Base-by-base conservation (phyloP, 495 filamentous ascomycete genomes). In the Penicilliopsis zonata region DNA sequence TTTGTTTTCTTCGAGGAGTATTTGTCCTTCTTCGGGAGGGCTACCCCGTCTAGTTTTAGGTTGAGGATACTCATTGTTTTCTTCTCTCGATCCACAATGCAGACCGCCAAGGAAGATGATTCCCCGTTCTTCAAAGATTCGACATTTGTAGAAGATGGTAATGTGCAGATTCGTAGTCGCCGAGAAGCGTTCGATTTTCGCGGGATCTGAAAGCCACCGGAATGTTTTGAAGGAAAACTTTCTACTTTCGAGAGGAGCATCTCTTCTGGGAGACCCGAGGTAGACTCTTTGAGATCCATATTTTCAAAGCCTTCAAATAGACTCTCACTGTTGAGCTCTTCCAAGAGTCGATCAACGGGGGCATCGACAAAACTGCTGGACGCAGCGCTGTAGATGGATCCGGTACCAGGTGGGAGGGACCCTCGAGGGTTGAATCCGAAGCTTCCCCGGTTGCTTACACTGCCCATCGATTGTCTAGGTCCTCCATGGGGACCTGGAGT, bases 391-490 rank as follows among this genome's bases (percentile, higher is more conserved):
- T 61, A 59, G 23, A 61, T 42, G 15, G 61, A 65, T 10, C 53
- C 57, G 16, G 48, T 51, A 15, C 49, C 59, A 0, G 61, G 49
- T 31, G 65, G 61, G 9, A 65, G 37, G 7, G 61, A 63, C 18
- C 37, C 47, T 37, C 58, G 51, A 24, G 52, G 49, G 13, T 68
- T 68, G 39, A 61, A 66, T 14, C 66, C 67, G 40, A 71, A 65
- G 46, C 78, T 85, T 22, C 59, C 57, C 15, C 79, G 73, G 14
- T 63, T 63, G 32, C 72, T 71, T 21, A 76, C 71, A 35, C 70
- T 74, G 39, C 82, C 81, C 26, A 88, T 72, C 18, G 90, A 95
- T 25, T 86, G 75, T 21, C 72, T 76, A 41, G 69, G 63, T 38
- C 65, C 59, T n/a, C 69, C 69, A 47, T 65, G 59, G 21, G 56